Percentiles rank a stretch among this genome's conserved stretches.
phyloP scores from a whole-genome alignment of 1,284 basidiomycete species.

The Apiotrichum gracile region DNA sequence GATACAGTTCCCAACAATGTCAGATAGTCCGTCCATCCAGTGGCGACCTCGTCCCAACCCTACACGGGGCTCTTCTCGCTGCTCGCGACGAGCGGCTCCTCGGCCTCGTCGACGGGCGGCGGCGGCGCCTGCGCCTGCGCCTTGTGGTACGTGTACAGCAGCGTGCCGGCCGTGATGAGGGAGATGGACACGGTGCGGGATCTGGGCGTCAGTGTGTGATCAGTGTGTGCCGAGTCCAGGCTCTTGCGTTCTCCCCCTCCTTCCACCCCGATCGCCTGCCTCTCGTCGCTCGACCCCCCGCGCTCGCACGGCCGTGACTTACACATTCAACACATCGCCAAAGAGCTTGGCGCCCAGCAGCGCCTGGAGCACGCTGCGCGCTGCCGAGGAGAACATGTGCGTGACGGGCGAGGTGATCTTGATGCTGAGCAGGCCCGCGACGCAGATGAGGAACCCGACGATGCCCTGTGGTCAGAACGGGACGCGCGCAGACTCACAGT shows the following conservation, averaged over 20 bases:
- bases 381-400: constrained; percentile 25
- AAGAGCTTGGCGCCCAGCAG: constrained; percentile 8
- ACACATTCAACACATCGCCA: not conserved
- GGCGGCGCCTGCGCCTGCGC: constrained; percentile 2
- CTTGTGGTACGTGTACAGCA: constrained; percentile 18
- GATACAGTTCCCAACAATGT: too few relatives aligned
- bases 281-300: too few relatives aligned
- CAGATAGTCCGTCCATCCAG: too few relatives aligned
- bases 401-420: constrained; percentile 30
- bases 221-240: too few relatives aligned
- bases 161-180: constrained; percentile 13
- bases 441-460: constrained; percentile 24
- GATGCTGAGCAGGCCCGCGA: constrained; percentile 24
- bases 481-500: constrained; percentile 8
- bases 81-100: not conserved
- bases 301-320: not conserved
- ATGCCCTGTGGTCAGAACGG: constrained; percentile 10
- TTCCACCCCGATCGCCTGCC: too few relatives aligned
- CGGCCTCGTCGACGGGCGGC: not conserved
- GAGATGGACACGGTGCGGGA: constrained; percentile 13
- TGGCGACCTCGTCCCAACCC: too few relatives aligned
- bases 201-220: not conserved
- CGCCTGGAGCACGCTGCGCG: constrained; percentile 20
- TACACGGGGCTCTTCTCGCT: not conserved
- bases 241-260: too few relatives aligned